Evolutionary conservation across 192 early-diverging fungal species (phyloP).

Genomic region (Coemansia guatemalensis): DNA sequence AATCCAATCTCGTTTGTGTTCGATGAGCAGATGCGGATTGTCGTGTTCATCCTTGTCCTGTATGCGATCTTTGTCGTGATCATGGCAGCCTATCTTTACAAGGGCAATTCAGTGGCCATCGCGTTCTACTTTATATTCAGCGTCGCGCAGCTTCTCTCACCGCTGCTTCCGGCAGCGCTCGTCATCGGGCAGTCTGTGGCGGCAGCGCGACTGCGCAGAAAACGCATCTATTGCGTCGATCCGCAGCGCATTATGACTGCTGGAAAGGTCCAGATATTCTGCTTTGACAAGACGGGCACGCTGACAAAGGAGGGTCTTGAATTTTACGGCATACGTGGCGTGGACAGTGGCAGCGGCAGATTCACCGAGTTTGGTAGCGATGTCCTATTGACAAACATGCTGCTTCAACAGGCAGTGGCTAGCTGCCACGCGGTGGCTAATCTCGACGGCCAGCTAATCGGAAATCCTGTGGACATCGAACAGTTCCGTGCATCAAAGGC

Average conservation of each 20-base stretch:
- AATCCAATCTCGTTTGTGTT: slow-evolving; percentile 68
- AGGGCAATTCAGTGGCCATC: slow-evolving; percentile 54
- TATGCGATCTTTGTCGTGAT: slow-evolving; percentile 46
- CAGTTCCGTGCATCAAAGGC: slow-evolving; percentile 59
- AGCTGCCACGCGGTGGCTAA: slow-evolving; percentile 62
- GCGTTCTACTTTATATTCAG: slow-evolving; percentile 70
- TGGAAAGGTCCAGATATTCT: slow-evolving; percentile 65
- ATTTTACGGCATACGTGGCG: slow-evolving; percentile 50
- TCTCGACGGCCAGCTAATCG: slow-evolving; percentile 56
- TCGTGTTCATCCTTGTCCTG: slow-evolving; percentile 48
- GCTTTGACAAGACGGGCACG: slow-evolving; percentile 69
- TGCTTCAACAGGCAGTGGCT: slow-evolving; percentile 33
- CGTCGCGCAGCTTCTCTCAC: slow-evolving; percentile 66
- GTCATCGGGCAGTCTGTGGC: slow-evolving; percentile 64
- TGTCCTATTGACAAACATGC: slow-evolving; percentile 8
- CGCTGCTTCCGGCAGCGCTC: slow-evolving; percentile 62
- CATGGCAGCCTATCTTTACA: slow-evolving; percentile 44
- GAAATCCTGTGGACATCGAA: slow-evolving; percentile 68
- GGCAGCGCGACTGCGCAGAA: slow-evolving; percentile 51
- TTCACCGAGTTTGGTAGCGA: slow-evolving; percentile 12
- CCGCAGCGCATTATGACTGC: slow-evolving; percentile 60
- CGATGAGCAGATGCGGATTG: slow-evolving; percentile 70
- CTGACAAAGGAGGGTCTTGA: slow-evolving; percentile 66
- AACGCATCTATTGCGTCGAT: slow-evolving; percentile 64
- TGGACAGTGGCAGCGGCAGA: slow-evolving; percentile 16